These are phyloP conservation scores for Chaetoceros muelleri DNA, from an alignment of 108 stramenopile species.

Conservation along the genomic window DNA sequence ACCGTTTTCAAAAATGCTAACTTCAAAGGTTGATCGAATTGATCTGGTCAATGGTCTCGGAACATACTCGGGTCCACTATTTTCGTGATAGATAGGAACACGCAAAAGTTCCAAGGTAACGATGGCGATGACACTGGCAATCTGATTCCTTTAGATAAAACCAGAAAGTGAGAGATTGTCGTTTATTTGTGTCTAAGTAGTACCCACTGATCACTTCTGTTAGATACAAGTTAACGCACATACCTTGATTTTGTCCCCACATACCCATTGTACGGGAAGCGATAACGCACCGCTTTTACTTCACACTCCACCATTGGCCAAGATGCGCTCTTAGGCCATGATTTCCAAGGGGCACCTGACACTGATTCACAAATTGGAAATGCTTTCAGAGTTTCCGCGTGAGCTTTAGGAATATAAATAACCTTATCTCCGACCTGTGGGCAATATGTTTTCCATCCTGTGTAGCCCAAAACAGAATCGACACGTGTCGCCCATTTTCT, in stretches of 20 bases:
- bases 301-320: constrained; percentile 76
- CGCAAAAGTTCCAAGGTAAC: constrained; percentile 70
- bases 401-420: constrained; percentile 79
- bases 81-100: constrained; percentile 43
- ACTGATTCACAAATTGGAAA: constrained; percentile 34
- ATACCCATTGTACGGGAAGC: constrained; percentile 72
- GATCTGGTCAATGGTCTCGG: constrained; percentile 28
- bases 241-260: constrained; percentile 9
- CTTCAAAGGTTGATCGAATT: constrained; percentile 51
- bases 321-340: constrained; percentile 45
- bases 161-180: no score
- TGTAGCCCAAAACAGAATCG: constrained; percentile 37
- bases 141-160: constrained; percentile 9
- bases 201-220: no score
- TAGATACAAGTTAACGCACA: neutral
- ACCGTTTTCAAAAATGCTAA: constrained; percentile 59
- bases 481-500: constrained; percentile 54
- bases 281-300: constrained; percentile 54
- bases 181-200: no score
- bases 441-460: constrained; percentile 44
- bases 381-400: constrained; percentile 45
- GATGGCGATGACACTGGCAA: constrained; percentile 61
- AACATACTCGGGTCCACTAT: constrained; percentile 51
- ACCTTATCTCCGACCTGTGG: constrained; percentile 84
- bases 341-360: constrained; percentile 59